Conservation (phyloP, 2,329 filamentous ascomycete species). For the Harringtonia aguacate region DNA sequence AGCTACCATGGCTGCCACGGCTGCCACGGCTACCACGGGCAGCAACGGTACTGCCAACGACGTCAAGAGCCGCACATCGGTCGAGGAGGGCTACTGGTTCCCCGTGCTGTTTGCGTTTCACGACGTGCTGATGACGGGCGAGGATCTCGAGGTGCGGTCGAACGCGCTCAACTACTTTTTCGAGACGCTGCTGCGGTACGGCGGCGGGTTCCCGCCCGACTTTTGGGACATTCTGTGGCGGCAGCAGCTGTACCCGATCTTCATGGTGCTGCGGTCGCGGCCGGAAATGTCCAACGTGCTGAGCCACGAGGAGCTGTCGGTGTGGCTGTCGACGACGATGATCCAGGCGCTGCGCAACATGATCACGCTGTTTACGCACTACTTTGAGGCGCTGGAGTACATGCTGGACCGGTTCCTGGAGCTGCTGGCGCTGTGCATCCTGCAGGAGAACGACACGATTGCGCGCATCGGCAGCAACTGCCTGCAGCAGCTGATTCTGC, state of each 20-base stretch:
- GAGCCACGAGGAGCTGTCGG: constrained; percentile 92
- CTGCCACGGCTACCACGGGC: not conserved
- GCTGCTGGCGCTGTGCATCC: constrained; percentile 89
- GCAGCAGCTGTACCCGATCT: constrained; percentile 94
- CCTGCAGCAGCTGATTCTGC: constrained; percentile 87
- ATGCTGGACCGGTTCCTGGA: constrained; percentile 98
- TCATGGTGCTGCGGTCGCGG: constrained; percentile 92
- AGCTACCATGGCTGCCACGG: constrained; percentile 7
- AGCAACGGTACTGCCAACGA: constrained; percentile 15
- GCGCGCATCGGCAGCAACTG: constrained; percentile 97
- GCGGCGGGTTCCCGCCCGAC: constrained; percentile 79
- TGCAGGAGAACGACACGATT: constrained; percentile 97
- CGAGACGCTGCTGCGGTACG: constrained; percentile 81
- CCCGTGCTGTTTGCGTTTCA: constrained; percentile 97
- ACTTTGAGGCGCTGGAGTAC: constrained; percentile 90
- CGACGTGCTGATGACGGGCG: constrained; percentile 97
- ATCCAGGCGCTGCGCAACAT: constrained; percentile 97
- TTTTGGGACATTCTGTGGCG: constrained; percentile 99
- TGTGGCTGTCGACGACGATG: constrained; percentile 99
- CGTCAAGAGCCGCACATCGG: constrained; percentile 63
- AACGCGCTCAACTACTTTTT: constrained; percentile 94
- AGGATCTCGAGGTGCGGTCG: constrained; percentile 90
- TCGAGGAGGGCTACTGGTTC: constrained; percentile 98
- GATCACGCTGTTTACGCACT: constrained; percentile 98
- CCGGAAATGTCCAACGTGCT: constrained; percentile 93